phyloP scores from a whole-genome alignment of 352 stramenopile species.

The Pythium phragmitis region DNA sequence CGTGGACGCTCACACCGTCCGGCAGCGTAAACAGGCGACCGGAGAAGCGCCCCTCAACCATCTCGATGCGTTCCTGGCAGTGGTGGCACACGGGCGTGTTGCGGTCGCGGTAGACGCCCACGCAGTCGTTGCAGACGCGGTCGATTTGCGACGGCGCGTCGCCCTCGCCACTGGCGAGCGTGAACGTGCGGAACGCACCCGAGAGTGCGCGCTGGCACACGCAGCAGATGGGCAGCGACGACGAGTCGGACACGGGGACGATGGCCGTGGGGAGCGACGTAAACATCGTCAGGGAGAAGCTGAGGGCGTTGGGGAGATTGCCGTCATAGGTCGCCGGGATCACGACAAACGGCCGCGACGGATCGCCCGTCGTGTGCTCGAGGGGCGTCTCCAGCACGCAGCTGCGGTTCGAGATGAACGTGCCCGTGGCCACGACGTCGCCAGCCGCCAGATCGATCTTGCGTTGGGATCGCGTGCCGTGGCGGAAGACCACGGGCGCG shows the following conservation, averaged over 20 bases:
- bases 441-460: slow-evolving; percentile 78
- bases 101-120: slow-evolving; percentile 68
- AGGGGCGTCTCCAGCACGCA: slow-evolving; percentile 60
- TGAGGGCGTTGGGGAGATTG: slow-evolving; percentile 16
- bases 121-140: slow-evolving; percentile 79
- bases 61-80: slow-evolving; percentile 75
- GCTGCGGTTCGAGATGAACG: slow-evolving; percentile 85
- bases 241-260: slow-evolving; percentile 34
- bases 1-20: slow-evolving; percentile 74
- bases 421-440: slow-evolving; percentile 76
- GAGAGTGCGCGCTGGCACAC: slow-evolving; percentile 35
- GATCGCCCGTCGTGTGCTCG: slow-evolving; percentile 20
- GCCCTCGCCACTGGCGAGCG: slow-evolving; percentile 9
- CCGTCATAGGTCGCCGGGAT: slow-evolving; percentile 38
- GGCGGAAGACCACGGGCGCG: slow-evolving; percentile 73
- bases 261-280: slow-evolving; percentile 30
- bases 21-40: slow-evolving; percentile 78
- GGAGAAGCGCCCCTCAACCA: slow-evolving; percentile 70
- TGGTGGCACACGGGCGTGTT: slow-evolving; percentile 77
- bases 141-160: slow-evolving; percentile 40
- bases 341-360: slow-evolving; percentile 29
- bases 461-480: slow-evolving; percentile 57
- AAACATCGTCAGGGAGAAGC: slow-evolving; percentile 33
- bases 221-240: slow-evolving; percentile 36
- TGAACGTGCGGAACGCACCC: slow-evolving; percentile 40